phyloP scores from a whole-genome alignment of 2,329 filamentous ascomycete species.

The Venturia asperata region DNA sequence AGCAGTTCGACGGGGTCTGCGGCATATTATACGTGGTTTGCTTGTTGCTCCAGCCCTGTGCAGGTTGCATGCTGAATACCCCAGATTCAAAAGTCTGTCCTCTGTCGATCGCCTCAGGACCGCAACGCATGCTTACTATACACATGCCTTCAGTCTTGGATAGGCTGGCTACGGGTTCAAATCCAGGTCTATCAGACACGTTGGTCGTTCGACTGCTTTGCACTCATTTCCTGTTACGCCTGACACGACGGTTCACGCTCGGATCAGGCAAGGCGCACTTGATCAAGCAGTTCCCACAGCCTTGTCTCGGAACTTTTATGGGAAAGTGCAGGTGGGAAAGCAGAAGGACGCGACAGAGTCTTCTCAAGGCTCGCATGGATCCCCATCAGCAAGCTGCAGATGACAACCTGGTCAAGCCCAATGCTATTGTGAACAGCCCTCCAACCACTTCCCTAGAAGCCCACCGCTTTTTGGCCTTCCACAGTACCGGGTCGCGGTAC shows the following conservation, averaged over 20 bases:
- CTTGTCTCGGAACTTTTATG: background rate
- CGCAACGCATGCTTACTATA: background rate
- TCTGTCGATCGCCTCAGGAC: background rate
- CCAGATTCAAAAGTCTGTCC: background rate
- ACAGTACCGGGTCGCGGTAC: background rate
- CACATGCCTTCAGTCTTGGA: background rate
- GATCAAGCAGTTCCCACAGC: background rate
- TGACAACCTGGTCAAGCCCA: background rate
- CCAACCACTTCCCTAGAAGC: background rate
- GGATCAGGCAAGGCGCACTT: background rate
- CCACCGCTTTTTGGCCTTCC: slow-evolving; percentile 1
- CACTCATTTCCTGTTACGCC: background rate
- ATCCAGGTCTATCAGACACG: background rate
- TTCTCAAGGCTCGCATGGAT: background rate
- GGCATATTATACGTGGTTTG: background rate
- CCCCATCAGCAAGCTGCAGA: background rate
- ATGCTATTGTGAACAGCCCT: background rate
- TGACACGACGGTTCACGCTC: background rate
- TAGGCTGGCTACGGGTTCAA: background rate
- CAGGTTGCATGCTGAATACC: slow-evolving; percentile 10
- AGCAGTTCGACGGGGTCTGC: background rate
- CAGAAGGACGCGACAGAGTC: background rate
- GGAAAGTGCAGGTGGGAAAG: background rate
- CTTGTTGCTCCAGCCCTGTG: background rate
- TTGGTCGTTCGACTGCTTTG: background rate